phyloP scores from a whole-genome alignment of 2,329 filamentous ascomycete species.

The Fonsecaea pugnacius region DNA sequence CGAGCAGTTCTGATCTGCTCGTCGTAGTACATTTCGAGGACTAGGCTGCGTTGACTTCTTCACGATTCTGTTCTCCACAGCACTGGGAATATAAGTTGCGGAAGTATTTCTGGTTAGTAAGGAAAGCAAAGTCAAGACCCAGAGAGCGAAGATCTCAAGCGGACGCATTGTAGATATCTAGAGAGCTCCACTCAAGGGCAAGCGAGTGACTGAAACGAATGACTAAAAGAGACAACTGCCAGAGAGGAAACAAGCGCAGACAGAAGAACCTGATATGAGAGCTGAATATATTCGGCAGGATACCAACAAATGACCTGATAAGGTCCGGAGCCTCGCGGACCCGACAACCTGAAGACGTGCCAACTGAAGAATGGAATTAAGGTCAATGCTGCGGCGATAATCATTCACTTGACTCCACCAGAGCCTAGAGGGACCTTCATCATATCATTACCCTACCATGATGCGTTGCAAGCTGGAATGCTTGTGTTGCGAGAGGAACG shows the following conservation, averaged over 20 bases:
- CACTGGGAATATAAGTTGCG: slow-evolving; percentile 11
- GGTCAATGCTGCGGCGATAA: slow-evolving; percentile 8
- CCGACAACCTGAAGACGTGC: slow-evolving; percentile 8
- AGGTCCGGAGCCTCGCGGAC: slow-evolving; percentile 2
- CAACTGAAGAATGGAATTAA: background rate
- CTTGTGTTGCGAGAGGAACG: slow-evolving; percentile 15
- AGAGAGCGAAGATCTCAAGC: background rate
- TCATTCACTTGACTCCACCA: background rate
- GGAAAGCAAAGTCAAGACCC: slow-evolving; percentile 1
- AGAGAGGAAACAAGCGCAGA: background rate
- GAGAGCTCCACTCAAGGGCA: background rate
- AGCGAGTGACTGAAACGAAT: background rate
- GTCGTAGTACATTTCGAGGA: background rate
- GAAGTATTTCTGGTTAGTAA: background rate
- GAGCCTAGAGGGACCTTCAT: background rate
- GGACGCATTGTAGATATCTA: background rate
- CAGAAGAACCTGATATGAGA: background rate
- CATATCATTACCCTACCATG: background rate
- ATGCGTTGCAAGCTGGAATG: slow-evolving; percentile 18
- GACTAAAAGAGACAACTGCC: background rate
- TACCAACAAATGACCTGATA: background rate
- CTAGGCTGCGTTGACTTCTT: background rate
- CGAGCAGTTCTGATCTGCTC: slow-evolving; percentile 5
- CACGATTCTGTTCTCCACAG: background rate
- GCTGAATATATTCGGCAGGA: background rate